Conservation (phyloP, 441 rosid genomes). For the Bruguiera hainesii region DNA sequence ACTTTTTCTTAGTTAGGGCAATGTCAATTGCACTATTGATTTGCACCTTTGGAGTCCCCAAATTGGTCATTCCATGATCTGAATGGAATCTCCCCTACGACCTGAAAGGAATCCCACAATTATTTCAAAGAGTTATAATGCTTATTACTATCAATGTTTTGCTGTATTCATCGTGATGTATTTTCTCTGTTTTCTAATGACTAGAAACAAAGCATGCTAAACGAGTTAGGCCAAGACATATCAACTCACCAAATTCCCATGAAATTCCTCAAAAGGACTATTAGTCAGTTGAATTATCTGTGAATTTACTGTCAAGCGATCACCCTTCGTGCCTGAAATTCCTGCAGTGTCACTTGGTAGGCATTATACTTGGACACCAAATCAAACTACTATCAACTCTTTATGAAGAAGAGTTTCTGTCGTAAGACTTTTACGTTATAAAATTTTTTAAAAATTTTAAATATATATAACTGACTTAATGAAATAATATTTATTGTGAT, state of each 20-base stretch:
- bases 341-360: too few species aligned
- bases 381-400: too few species aligned
- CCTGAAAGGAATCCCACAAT: constrained; percentile 23
- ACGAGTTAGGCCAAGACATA: background rate
- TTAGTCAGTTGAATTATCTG: background rate
- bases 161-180: background rate
- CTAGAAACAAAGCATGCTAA: background rate
- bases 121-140: too few species aligned
- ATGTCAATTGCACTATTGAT: constrained; percentile 23
- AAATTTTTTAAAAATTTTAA: too few species aligned
- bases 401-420: too few species aligned
- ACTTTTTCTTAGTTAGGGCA: constrained; percentile 33
- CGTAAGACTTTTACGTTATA: too few species aligned
- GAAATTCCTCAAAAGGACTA: background rate
- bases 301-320: background rate
- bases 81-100: constrained; percentile 36
- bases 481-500: too few species aligned
- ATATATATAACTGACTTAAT: too few species aligned
- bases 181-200: background rate
- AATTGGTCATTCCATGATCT: constrained; percentile 36
- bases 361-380: too few species aligned
- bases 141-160: background rate
- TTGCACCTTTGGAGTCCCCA: constrained; percentile 34
- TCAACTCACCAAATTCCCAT: background rate
- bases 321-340: too few species aligned